Conservation (phyloP, 2,329 filamentous ascomycete genomes). For the Elsinoe arachidis region DNA sequence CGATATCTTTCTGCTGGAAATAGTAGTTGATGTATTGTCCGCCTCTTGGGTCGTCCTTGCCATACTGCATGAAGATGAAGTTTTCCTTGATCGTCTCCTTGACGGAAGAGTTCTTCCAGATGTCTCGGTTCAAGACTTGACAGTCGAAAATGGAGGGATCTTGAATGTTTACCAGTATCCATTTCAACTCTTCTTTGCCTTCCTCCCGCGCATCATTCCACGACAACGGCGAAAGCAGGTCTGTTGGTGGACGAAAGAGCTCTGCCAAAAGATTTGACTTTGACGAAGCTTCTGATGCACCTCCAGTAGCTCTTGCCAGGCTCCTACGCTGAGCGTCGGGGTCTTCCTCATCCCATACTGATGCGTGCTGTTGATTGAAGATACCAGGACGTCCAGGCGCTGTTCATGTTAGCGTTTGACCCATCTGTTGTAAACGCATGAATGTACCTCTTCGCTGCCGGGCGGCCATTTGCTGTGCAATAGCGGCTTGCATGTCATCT, state of each 20-base stretch:
- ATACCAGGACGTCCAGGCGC: constrained; percentile 47
- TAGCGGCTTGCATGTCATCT: constrained; percentile 50
- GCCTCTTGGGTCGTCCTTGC: constrained; percentile 71
- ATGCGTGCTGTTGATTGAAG: constrained; percentile 56
- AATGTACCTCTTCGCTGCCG: constrained; percentile 32
- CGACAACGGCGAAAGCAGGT: constrained; percentile 69
- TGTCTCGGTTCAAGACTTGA: constrained; percentile 84
- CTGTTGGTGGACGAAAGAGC: constrained; percentile 85
- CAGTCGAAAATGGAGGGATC: constrained; percentile 91
- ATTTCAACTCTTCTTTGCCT: constrained; percentile 83
- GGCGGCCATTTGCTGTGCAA: constrained; percentile 54
- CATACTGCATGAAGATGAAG: constrained; percentile 93
- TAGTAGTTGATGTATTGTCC: constrained; percentile 85
- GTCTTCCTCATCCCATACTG: constrained; percentile 49
- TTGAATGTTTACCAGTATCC: constrained; percentile 93
- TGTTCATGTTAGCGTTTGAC: constrained; percentile 27
- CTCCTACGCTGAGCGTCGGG: constrained; percentile 43
- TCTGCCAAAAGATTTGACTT: constrained; percentile 78
- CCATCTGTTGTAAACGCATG: constrained; percentile 23
- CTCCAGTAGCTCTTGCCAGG: constrained; percentile 54
- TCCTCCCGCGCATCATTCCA: constrained; percentile 79
- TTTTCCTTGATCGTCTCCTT: constrained; percentile 77
- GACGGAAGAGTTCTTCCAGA: constrained; percentile 84
- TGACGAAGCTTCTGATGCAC: constrained; percentile 54
- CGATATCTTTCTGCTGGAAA: constrained; percentile 65